Percentiles rank a stretch among this genome's conserved stretches.
Evolutionary conservation across 2,329 filamentous ascomycete genomes (phyloP).

Genomic region (Monascus ruber): DNA sequence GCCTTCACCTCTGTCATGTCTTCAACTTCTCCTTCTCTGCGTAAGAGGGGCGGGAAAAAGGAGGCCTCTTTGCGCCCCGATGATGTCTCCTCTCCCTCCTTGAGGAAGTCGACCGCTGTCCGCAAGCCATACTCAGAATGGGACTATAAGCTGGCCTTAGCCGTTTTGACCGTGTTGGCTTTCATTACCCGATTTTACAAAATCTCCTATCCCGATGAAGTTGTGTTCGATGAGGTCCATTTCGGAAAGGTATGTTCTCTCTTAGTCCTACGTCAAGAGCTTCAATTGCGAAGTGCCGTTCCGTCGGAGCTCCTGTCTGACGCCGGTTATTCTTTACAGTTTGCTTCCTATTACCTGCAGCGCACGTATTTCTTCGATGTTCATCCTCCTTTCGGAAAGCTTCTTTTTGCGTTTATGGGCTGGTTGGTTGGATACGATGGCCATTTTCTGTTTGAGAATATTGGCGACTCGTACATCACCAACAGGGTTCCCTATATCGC

Average conservation of each 20-base stretch:
- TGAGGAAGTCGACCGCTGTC: slow-evolving; percentile 6
- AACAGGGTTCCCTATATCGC: slow-evolving; percentile 98
- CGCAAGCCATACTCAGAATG: slow-evolving; percentile 46
- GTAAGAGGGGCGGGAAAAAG: slow-evolving; percentile 32
- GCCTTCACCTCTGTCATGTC: slow-evolving; percentile 18
- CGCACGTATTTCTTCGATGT: slow-evolving; percentile 99
- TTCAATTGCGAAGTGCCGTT: not conserved
- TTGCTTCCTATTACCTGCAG: slow-evolving; percentile 68
- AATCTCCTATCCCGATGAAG: slow-evolving; percentile 88
- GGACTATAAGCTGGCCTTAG: slow-evolving; percentile 72
- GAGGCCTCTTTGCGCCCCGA: slow-evolving; percentile 15
- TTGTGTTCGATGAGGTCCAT: slow-evolving; percentile 98
- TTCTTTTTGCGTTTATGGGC: slow-evolving; percentile 90
- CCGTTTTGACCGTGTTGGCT: slow-evolving; percentile 66
- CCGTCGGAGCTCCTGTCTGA: slow-evolving; percentile 6
- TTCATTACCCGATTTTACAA: slow-evolving; percentile 93
- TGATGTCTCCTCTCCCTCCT: slow-evolving; percentile 11
- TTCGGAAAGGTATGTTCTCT: slow-evolving; percentile 76
- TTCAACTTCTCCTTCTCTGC: slow-evolving; percentile 26
- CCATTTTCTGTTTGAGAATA: slow-evolving; percentile 97
- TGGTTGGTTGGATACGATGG: slow-evolving; percentile 97
- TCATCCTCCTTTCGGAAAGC: slow-evolving; percentile 94
- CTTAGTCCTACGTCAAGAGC: not conserved
- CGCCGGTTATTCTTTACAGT: slow-evolving; percentile 19
- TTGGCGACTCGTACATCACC: slow-evolving; percentile 92